Base-by-base conservation (phyloP, 2,329 filamentous ascomycete species). In the Bertia moriformis region DNA sequence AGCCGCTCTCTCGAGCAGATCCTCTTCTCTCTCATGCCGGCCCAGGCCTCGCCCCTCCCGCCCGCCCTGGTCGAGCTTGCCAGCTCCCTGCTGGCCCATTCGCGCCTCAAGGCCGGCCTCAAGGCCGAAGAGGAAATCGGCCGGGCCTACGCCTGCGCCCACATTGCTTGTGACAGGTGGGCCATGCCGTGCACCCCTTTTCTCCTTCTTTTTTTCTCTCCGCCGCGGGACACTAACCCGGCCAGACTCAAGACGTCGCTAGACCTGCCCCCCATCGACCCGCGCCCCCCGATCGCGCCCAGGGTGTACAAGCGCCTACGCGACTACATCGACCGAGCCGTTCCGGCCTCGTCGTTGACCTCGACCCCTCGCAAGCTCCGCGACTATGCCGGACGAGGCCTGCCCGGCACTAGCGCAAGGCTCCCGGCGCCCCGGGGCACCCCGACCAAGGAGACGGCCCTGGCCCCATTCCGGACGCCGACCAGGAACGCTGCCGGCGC, bases 111-210 rank as follows among this genome's bases (percentile, higher is more conserved):
- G 49, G 85, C 84, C 38, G 78, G 75, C 51, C 66, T 95, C 39
- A 93, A 87, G 54, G 70, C 78, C 3, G 85, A 93, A 41, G 87
- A 94, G 56, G 88, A 95, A 56, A 77, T 91, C 46, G 85, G 81
- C n/a, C 72, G 88, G 15, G 69, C 73, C 3, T 91, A 91, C 56
- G 83, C 81, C 3, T 94, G 87, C 55, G 83, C 84, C 13, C 80
- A 94, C 58, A 72, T 98, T 43, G 91, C 91, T 15, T 96, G 88
- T 53, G 85, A 89, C 49, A 74, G 84, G 83, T 84, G 60, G 35
- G 48, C 38, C 14, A 19, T 15, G 17, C 24, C 10, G 30, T n/a
- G n/a, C n/a, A n/a, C n/a, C n/a, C n/a, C n/a, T n/a, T n/a, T n/a
- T n/a, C n/a, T n/a, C 18, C 18, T 38, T 27, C 20, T 29, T 41